Evolutionary conservation across 2,329 filamentous ascomycete genomes (phyloP).

Genomic region (Arthroderma sp.): DNA sequence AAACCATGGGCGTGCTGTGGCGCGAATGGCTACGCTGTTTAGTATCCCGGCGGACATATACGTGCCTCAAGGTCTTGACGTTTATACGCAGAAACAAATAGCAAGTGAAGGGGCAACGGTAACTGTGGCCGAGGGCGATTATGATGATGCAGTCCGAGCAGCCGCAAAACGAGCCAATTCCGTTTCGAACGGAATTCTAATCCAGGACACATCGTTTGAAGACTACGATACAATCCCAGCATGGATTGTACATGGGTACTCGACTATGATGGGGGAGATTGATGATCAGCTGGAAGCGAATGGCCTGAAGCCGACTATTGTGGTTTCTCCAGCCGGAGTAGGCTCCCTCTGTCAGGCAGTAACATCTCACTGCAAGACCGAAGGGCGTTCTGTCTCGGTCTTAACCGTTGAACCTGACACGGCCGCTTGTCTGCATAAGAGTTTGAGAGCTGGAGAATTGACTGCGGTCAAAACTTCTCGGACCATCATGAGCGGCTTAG

Average conservation of each 20-base stretch:
- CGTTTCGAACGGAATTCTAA: constrained; percentile 37
- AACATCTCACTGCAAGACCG: constrained; percentile 48
- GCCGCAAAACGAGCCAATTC: constrained; percentile 31
- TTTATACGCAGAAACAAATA: constrained; percentile 43
- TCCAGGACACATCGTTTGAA: constrained; percentile 56
- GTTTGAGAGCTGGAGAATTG: constrained; percentile 35
- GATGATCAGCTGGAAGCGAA: constrained; percentile 45
- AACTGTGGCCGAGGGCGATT: constrained; percentile 42
- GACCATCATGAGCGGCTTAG: constrained; percentile 63
- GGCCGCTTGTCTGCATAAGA: constrained; percentile 41
- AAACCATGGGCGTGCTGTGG: constrained; percentile 63
- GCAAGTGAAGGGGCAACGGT: constrained; percentile 50
- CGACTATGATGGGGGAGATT: constrained; percentile 56
- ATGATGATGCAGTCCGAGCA: constrained; percentile 48
- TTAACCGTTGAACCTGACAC: constrained; percentile 58
- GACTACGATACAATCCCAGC: constrained; percentile 54
- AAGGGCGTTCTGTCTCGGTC: constrained; percentile 28
- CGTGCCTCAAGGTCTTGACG: constrained; percentile 48
- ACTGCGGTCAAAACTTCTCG: constrained; percentile 41
- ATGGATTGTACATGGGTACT: constrained; percentile 69
- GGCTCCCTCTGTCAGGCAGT: constrained; percentile 62
- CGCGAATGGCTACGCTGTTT: constrained; percentile 52
- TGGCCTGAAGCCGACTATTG: constrained; percentile 29
- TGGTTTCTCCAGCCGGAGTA: constrained; percentile 57
- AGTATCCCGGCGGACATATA: constrained; percentile 45